A percentile compares a stretch with the other conserved stretches of the same genome.
Evolutionary conservation across 2,329 filamentous ascomycete species (phyloP).

Genomic region (Epichloe gansuensis): DNA sequence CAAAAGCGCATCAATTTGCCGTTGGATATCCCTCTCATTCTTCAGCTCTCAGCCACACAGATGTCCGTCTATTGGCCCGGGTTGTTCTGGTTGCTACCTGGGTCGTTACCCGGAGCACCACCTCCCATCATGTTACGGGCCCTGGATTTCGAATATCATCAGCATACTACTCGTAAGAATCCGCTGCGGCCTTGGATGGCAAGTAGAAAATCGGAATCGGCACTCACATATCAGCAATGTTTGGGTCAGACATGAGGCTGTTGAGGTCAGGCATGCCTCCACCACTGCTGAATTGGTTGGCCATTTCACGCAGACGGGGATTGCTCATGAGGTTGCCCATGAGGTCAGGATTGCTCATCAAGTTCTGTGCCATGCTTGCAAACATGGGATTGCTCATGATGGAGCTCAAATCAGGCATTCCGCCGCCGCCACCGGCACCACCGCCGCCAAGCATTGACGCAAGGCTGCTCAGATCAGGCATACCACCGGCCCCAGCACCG

Average conservation of each 20-base stretch:
- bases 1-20: not conserved
- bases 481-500: constrained; percentile 43
- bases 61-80: not conserved
- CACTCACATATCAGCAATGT: constrained; percentile 86
- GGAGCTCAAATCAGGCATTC: constrained; percentile 75
- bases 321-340: constrained; percentile 92
- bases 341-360: constrained; percentile 94
- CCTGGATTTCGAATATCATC: constrained; percentile 15
- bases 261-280: constrained; percentile 84
- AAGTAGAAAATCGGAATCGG: not conserved
- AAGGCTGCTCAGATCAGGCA: constrained; percentile 58
- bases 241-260: constrained; percentile 82
- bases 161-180: not conserved
- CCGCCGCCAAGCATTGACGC: constrained; percentile 59
- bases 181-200: not conserved
- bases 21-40: not conserved
- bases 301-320: constrained; percentile 78
- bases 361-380: constrained; percentile 86
- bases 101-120: constrained; percentile 14
- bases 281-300: constrained; percentile 59
- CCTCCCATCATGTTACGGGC: constrained; percentile 35
- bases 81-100: constrained; percentile 10
- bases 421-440: constrained; percentile 46
- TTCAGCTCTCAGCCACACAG: not conserved
- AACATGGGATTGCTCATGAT: constrained; percentile 99